These are phyloP conservation scores for Cercospora zeina DNA, from an alignment of 2,329 filamentous ascomycete species.

Conservation along the genomic window DNA sequence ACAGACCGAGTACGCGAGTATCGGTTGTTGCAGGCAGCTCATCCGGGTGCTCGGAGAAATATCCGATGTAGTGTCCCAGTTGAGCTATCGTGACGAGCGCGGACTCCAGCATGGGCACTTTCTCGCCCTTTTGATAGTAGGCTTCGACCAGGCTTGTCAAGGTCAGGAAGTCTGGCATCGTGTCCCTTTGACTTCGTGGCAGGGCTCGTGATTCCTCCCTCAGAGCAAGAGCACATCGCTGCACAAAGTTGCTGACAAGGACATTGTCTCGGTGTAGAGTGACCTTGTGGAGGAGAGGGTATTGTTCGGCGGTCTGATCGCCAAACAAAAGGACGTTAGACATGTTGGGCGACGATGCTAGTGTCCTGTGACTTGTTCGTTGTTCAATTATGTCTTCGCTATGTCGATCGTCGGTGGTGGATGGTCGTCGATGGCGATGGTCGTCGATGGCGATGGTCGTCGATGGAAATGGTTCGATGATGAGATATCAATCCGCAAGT, in stretches of 20 bases:
- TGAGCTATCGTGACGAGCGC: constrained; percentile 65
- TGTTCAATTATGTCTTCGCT: constrained; percentile 6
- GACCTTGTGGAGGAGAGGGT: constrained; percentile 58
- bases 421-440: constrained; percentile 1
- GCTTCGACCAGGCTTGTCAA: constrained; percentile 65
- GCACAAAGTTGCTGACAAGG: constrained; percentile 63
- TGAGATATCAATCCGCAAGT: constrained; percentile 7
- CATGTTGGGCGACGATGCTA: constrained; percentile 32
- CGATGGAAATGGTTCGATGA: constrained; percentile 18
- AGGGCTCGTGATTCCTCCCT: constrained; percentile 61
- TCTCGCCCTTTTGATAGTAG: constrained; percentile 60
- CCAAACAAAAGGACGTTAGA: constrained; percentile 63
- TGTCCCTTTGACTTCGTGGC: constrained; percentile 57
- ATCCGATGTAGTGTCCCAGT: constrained; percentile 68
- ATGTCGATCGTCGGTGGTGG: constrained; percentile 8
- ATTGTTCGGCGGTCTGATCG: constrained; percentile 69
- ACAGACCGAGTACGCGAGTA: constrained; percentile 62
- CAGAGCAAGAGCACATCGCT: constrained; percentile 59
- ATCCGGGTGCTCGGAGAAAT: constrained; percentile 55
- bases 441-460: constrained; percentile 1
- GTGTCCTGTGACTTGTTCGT: neutral
- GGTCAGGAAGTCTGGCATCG: constrained; percentile 62
- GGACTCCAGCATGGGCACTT: constrained; percentile 64
- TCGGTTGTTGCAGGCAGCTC: constrained; percentile 54
- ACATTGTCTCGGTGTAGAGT: constrained; percentile 55